Percentiles rank a stretch among this genome's conserved stretches.
phyloP scores from a whole-genome alignment of 495 filamentous ascomycete species.

The Trichoderma gamsii region DNA sequence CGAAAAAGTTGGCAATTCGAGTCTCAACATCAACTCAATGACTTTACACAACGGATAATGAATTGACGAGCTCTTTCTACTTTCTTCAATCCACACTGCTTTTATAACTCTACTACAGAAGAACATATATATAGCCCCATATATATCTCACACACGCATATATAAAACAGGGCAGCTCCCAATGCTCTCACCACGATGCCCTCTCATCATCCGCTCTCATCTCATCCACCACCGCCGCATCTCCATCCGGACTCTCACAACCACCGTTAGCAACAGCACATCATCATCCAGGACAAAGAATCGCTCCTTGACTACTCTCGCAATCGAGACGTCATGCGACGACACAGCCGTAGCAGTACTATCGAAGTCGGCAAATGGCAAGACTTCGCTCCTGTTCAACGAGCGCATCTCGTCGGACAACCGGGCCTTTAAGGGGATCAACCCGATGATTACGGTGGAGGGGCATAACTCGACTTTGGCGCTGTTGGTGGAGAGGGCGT shows the following conservation, averaged over 20 bases:
- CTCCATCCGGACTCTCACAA: neutral
- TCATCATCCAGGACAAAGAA: neutral
- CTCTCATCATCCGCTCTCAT: neutral
- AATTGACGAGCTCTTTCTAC: too few relatives aligned
- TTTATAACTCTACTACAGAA: too few relatives aligned
- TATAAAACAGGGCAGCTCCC: neutral
- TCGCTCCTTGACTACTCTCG: conserved; percentile 58
- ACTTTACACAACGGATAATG: too few relatives aligned
- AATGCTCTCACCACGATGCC: conserved; percentile 3
- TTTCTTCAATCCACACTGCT: too few relatives aligned
- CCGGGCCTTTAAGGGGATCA: conserved; percentile 62
- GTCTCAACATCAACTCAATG: too few relatives aligned
- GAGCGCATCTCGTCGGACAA: conserved; percentile 77
- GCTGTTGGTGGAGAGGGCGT: conserved; percentile 56
- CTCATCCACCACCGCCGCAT: neutral
- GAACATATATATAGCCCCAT: too few relatives aligned
- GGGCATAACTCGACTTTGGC: conserved; percentile 68
- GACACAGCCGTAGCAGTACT: conserved; percentile 90
- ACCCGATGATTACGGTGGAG: conserved; percentile 65
- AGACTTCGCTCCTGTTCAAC: conserved; percentile 65
- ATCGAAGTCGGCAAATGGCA: conserved; percentile 43
- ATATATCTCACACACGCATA: too few relatives aligned
- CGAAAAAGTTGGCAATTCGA: neutral
- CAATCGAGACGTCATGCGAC: conserved; percentile 96
- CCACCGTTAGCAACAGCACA: neutral